A percentile compares a stretch with the other conserved stretches of the same genome.
These are phyloP conservation scores for Trametes punicea DNA, from an alignment of 768 basidiomycete species.

Conservation along the genomic window DNA sequence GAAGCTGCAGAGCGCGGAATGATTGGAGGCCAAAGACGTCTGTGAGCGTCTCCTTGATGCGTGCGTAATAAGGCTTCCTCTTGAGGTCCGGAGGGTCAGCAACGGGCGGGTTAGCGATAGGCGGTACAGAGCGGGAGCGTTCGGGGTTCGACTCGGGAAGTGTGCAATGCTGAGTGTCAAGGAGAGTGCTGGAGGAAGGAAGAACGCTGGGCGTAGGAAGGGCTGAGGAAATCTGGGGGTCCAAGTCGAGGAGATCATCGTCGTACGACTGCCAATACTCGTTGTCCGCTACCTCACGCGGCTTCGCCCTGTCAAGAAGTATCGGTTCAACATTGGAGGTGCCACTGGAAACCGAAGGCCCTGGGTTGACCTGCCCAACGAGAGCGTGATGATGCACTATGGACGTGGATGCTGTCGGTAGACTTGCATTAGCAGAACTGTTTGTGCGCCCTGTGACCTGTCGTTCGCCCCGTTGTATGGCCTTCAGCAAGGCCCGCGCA, in stretches of 20 bases:
- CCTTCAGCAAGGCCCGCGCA: not conserved
- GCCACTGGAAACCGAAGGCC: not conserved
- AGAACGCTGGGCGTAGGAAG: conserved; percentile 3
- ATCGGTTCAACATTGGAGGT: not conserved
- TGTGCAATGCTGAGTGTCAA: no score
- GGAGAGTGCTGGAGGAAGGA: not conserved
- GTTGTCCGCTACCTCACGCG: not conserved
- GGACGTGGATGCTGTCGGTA: not conserved
- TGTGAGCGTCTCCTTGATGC: conserved; percentile 48
- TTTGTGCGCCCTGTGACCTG: not conserved
- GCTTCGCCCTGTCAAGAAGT: not conserved
- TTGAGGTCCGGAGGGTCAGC: conserved; percentile 1
- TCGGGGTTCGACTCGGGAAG: no score
- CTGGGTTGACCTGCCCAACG: not conserved
- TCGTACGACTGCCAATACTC: conserved; percentile 10
- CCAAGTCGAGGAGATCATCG: not conserved
- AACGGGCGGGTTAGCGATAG: not conserved
- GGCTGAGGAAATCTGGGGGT: not conserved
- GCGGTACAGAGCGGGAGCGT: not conserved
- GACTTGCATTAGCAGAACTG: not conserved
- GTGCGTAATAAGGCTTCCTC: conserved; percentile 20
- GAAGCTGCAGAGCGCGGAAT: conserved; percentile 84
- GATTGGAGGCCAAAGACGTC: conserved; percentile 56
- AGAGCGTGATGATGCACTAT: not conserved
- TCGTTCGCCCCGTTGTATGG: conserved; percentile 5